Evolutionary conservation across 148 eudicot genomes (phyloP), one percentile per base, ranked within the genome.

Genomic region (Pharnaceum exiguum): DNA sequence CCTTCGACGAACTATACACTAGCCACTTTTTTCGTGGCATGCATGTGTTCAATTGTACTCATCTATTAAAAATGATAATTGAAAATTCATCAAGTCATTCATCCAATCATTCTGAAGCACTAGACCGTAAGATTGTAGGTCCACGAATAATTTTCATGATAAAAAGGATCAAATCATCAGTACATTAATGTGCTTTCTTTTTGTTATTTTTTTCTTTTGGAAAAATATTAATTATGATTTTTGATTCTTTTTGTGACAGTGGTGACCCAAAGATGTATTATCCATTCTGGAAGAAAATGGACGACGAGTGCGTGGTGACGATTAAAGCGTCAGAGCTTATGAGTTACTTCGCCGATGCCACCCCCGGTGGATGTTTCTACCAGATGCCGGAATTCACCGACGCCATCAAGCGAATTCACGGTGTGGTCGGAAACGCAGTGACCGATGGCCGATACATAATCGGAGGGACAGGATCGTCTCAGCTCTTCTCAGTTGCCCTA

Each of bases 381-480:
- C 52, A 83, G 29, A 65, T 77, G 71, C 84, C 90, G 21, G 71
- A 74, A 24, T 70, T 89, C 5, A 81, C 66, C 18, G 71, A 81
- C 30, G 73, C 78, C 22, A 71, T 86, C 45, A 63, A 35, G 39
- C 53, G 52, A 37, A 10, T 79, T 48, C 95, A 86, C 54, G 55
- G 55, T 0, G 51, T 52, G 18, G 95, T 79, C 8, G 82, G 82
- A 10, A 86, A 86, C 19, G 89, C 86, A 1, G 50, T 59, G 6
- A 68, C 54, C 0, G 79, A 79, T 0, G 83, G 64, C 21, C 49
- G 68, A 22, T 58, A 74, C 30, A 64, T 87, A 3, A 55, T 87
- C 17, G 90, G 78, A 10, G 95, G 90, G 46, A 87, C 75, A 0
- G 90, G 95, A 13, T 81, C 90, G 0, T 81, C 81, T 17, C 95